Conservation (phyloP, 176 grass and related monocot species). For the Carex myosuroides region DNA sequence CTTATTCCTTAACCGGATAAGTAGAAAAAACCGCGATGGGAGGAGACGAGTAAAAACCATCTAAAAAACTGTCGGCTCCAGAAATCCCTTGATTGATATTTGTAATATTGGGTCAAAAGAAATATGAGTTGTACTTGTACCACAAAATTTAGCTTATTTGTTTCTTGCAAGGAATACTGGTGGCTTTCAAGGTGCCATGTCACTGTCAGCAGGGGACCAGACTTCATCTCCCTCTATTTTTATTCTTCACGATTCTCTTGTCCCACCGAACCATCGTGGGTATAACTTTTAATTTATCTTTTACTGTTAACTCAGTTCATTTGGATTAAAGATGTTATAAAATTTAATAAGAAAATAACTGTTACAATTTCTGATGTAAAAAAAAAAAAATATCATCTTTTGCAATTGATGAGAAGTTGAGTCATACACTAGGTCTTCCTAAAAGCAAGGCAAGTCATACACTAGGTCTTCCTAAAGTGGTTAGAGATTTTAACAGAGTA, state of each 20-base stretch:
- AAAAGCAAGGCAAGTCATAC: not conserved
- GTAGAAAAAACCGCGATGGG: not conserved
- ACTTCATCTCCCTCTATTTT: not conserved
- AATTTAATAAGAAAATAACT: no score
- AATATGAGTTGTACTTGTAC: not conserved
- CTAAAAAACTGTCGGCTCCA: not conserved
- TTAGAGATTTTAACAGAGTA: no score
- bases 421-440: not conserved
- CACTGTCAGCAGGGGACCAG: constrained; percentile 1
- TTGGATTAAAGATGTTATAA: no score
- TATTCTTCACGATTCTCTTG: not conserved
- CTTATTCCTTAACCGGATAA: not conserved
- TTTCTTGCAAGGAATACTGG: constrained; percentile 1
- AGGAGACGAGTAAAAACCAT: not conserved
- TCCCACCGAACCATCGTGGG: not conserved
- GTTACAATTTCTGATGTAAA: no score
- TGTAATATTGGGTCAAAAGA: not conserved
- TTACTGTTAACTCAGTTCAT: no score
- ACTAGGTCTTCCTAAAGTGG: not conserved
- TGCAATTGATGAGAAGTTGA: not conserved
- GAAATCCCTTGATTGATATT: not conserved
- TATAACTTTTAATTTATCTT: no score
- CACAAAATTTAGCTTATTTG: constrained; percentile 14
- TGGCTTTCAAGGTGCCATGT: not conserved
- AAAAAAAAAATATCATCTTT: no score